Base-by-base conservation (phyloP, 1,139 yeast genomes). In the Kodamaea arcana region DNA sequence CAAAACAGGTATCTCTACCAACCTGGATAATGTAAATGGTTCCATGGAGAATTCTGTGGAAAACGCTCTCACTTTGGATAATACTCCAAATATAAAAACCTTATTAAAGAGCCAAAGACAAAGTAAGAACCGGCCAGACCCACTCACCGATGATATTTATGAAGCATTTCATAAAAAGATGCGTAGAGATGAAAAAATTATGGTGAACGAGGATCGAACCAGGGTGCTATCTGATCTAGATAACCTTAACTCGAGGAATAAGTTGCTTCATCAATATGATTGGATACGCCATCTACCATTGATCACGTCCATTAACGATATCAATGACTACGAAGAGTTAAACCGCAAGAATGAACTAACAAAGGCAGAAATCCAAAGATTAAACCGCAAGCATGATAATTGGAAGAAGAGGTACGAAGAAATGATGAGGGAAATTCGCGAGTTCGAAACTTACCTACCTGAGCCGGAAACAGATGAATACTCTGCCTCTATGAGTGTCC, bases 151-250 rank as follows among this genome's bases (percentile, higher is more conserved):
- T 40, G 59, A 57, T 0, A 30, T 60, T 1, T 83, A 69, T 47
- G 52, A 51, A 2, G 47, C 62, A 0, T 80, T 78, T 47, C 90
- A 83, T 51, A 66, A 71, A 29, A 64, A 72, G 30, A 80, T 82
- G 84, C 75, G 72, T 41, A 75, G 78, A 35, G 83, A 80, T 39
- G 94, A 84, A 51, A 70, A 70, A 36, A 67, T 75, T 27, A 76
- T 81, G 75, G 68, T 75, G 24, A 73, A 72, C 41, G 64, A 71
- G 15, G 94, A 84, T 47, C 56, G 77, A 4, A 68, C 65, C 35
- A 64, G 70, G 39, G 65, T 75, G 15, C 54, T 65, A 33, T 54
- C 64, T 15, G 86, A 80, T 38, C 66, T 76, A 10, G 82, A 69
- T 47, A 70, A 62, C 41, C 65, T 74, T 50, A 65, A 56, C 33